A percentile compares a stretch with the other conserved stretches of the same genome.
These are phyloP conservation scores for Hanseniaspora uvarum DNA, from an alignment of 1,139 yeast genomes.

Conservation along the genomic window DNA sequence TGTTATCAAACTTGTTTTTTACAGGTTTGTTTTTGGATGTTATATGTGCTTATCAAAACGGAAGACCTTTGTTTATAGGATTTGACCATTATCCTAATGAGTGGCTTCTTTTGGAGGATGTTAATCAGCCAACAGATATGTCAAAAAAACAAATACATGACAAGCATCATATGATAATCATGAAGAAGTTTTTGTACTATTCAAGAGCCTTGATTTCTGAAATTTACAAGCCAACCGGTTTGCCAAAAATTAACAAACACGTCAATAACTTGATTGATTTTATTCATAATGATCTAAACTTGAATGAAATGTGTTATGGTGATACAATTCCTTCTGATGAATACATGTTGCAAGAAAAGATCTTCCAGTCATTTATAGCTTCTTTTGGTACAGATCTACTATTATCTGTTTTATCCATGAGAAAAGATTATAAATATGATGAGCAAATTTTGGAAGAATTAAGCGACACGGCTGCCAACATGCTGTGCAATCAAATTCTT, in stretches of 20 bases:
- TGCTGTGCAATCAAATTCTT: slow-evolving; percentile 5
- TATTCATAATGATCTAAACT: background rate
- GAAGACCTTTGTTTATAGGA: slow-evolving; percentile 24
- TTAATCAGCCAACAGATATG: background rate
- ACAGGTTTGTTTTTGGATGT: slow-evolving; percentile 28
- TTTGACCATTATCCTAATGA: slow-evolving; percentile 5
- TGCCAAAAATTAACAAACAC: slow-evolving; percentile 6
- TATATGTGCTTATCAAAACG: slow-evolving; percentile 26
- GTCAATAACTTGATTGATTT: background rate
- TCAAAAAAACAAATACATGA: background rate
- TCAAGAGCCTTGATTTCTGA: slow-evolving; percentile 3
- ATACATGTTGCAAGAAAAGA: background rate
- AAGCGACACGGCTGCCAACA: background rate
- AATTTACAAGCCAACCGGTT: slow-evolving; percentile 9
- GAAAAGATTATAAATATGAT: slow-evolving; percentile 3
- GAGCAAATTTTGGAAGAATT: background rate
- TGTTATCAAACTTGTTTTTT: slow-evolving; percentile 28
- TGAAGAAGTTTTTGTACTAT: slow-evolving; percentile 11
- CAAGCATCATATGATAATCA: background rate
- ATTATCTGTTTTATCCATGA: slow-evolving; percentile 5
- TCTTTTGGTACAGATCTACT: slow-evolving; percentile 6
- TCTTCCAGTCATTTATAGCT: background rate
- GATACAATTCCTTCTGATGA: slow-evolving; percentile 3
- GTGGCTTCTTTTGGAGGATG: slow-evolving; percentile 11
- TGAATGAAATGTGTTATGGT: slow-evolving; percentile 12